Conservation (phyloP, 306 rosid genomes). For the Abrus pulchellus region DNA sequence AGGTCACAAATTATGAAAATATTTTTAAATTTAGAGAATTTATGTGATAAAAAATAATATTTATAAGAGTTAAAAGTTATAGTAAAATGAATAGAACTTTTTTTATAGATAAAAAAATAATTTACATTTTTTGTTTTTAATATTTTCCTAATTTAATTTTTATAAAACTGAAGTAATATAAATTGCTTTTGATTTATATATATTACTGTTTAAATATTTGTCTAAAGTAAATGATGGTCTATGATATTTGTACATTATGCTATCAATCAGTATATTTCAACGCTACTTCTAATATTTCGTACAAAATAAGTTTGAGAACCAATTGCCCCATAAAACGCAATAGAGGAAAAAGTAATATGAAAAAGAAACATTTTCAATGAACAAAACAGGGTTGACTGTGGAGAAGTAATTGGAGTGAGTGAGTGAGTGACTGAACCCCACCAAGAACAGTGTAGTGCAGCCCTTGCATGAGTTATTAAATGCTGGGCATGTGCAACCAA, state of each 20-base stretch:
- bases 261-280: background rate
- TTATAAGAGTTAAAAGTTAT: too few species aligned
- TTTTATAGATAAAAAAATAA: too few species aligned
- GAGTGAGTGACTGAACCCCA: constrained; percentile 51
- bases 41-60: too few species aligned
- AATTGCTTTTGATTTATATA: too few species aligned
- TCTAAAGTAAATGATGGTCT: background rate
- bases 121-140: too few species aligned
- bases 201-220: too few species aligned
- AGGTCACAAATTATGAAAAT: too few species aligned
- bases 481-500: constrained; percentile 63
- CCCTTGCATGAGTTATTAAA: constrained; percentile 51
- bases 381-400: background rate
- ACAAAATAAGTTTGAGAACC: background rate
- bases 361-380: constrained; percentile 34
- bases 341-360: background rate
- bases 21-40: too few species aligned
- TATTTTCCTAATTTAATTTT: too few species aligned
- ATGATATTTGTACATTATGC: background rate
- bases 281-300: background rate
- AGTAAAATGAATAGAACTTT: too few species aligned
- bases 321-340: background rate
- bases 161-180: too few species aligned
- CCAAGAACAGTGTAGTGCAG: constrained; percentile 5
- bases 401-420: constrained; percentile 1